These are phyloP conservation scores for Rhododendron molle DNA, from an alignment of 148 eudicot species.

Conservation along the genomic window DNA sequence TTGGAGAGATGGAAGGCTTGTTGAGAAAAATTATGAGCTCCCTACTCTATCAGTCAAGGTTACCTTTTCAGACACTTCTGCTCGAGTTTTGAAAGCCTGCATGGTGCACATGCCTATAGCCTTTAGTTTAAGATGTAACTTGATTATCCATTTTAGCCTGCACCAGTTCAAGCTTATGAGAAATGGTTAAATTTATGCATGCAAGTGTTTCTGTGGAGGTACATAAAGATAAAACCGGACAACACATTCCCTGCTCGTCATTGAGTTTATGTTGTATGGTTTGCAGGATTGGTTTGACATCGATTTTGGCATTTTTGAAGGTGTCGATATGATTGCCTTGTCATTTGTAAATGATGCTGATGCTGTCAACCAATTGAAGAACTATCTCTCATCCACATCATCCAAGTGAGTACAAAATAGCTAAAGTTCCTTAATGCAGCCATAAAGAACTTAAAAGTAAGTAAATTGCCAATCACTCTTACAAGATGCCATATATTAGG, in stretches of 20 bases:
- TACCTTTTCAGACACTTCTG: background rate
- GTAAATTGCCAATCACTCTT: background rate
- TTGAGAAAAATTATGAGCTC: conserved; percentile 49
- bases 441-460: background rate
- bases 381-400: conserved; percentile 33
- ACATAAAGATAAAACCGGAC: background rate
- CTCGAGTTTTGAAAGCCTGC: background rate
- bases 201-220: background rate
- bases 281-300: conserved; percentile 53
- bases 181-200: background rate
- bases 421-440: background rate
- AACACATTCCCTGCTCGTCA: background rate
- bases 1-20: conserved; percentile 78
- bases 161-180: background rate
- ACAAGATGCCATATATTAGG: background rate
- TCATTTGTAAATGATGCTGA: conserved; percentile 46
- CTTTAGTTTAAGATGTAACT: background rate
- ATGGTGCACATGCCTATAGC: background rate
- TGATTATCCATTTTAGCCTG: background rate
- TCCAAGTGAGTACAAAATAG: conserved; percentile 20
- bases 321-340: conserved; percentile 45
- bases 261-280: conserved; percentile 7
- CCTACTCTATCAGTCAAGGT: conserved; percentile 81
- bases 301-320: conserved; percentile 44
- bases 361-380: conserved; percentile 37